These are phyloP conservation scores for Puya raimondii DNA, from an alignment of 176 grass and related monocot species.

Conservation along the genomic window DNA sequence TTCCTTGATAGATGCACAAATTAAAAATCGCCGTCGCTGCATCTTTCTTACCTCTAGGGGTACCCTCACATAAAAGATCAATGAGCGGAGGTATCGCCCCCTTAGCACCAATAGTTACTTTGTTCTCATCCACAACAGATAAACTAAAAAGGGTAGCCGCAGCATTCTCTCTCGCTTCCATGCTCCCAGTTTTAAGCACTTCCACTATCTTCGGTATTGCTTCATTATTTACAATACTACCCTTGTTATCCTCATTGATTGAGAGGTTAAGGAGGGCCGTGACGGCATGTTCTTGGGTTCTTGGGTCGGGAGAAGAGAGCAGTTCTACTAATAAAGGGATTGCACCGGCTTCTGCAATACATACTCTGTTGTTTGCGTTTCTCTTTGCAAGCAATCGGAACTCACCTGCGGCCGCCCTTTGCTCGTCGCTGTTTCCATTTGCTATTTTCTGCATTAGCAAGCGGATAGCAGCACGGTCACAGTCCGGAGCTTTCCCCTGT, in stretches of 20 bases:
- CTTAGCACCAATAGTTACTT: conserved; percentile 58
- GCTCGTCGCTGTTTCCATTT: conserved; percentile 53
- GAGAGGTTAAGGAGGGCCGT: conserved; percentile 94
- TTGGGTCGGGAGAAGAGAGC: conserved; percentile 64
- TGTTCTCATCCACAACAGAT: conserved; percentile 85
- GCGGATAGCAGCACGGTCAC: conserved; percentile 48
- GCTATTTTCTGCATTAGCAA: conserved; percentile 60
- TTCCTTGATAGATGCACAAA: conserved; percentile 85
- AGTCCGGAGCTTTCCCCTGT: conserved; percentile 43
- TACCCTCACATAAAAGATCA: conserved; percentile 66
- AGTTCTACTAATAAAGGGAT: conserved; percentile 77
- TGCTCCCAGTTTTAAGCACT: conserved; percentile 75
- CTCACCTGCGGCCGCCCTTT: conserved; percentile 83
- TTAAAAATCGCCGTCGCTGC: conserved; percentile 93
- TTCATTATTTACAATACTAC: conserved; percentile 52
- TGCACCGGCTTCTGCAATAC: conserved; percentile 73
- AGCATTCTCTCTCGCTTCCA: conserved; percentile 96
- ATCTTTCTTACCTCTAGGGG: conserved; percentile 92
- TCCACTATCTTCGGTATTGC: conserved; percentile 86
- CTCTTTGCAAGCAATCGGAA: conserved; percentile 90
- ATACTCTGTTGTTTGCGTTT: conserved; percentile 84
- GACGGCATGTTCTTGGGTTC: conserved; percentile 87
- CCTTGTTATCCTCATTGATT: conserved; percentile 85
- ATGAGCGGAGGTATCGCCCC: conserved; percentile 85
- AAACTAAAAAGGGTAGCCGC: conserved; percentile 86